Conservation (phyloP, 345 rosid species). For the Eucalyptus curtisii region DNA sequence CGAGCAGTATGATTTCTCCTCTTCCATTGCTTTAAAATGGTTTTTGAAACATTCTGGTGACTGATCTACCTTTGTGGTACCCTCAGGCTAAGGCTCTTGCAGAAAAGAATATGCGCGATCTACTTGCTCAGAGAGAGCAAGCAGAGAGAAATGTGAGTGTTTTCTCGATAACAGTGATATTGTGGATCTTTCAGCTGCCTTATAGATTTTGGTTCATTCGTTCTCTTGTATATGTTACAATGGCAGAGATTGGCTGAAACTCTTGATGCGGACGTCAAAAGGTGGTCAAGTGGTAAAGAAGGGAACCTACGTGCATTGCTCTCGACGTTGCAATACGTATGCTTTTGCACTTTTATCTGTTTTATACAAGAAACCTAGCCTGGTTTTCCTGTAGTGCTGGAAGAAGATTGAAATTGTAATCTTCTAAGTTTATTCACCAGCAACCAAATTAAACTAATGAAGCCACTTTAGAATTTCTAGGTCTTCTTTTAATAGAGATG, state of each 20-base stretch:
- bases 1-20: conserved; percentile 46
- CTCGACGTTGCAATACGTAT: conserved; percentile 98
- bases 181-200: neutral
- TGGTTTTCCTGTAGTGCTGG: neutral
- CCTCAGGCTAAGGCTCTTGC: conserved; percentile 91
- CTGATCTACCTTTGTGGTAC: neutral
- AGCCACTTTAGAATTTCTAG: neutral
- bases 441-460: neutral
- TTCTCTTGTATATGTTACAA: neutral
- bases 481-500: neutral
- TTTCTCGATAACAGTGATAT: neutral
- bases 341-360: neutral
- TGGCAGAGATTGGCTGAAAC: conserved; percentile 83
- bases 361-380: neutral
- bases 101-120: conserved; percentile 94
- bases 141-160: conserved; percentile 69
- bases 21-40: neutral
- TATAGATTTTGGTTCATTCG: neutral
- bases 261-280: conserved; percentile 80
- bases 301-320: conserved; percentile 91
- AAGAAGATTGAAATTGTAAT: neutral
- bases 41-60: neutral
- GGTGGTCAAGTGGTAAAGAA: conserved; percentile 96
- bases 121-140: conserved; percentile 80
- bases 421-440: neutral